Percentiles rank a stretch among this genome's conserved stretches.
These are phyloP conservation scores for Dissoconium aciculare DNA, from an alignment of 2,329 filamentous ascomycete genomes.

Conservation along the genomic window DNA sequence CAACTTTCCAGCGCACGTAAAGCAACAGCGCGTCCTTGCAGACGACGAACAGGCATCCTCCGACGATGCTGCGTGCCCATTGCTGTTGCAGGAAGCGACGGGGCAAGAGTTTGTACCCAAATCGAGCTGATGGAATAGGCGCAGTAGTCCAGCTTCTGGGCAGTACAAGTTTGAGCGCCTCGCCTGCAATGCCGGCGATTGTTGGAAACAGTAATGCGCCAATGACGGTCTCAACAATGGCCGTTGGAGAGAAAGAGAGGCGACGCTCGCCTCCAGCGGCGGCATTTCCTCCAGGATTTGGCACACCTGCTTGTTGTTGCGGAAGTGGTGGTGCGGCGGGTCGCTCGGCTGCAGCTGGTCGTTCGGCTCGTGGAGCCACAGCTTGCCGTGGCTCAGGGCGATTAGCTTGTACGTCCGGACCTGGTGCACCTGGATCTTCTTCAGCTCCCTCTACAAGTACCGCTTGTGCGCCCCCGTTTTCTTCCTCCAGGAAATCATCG, in stretches of 20 bases:
- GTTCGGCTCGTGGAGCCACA: slow-evolving; percentile 5
- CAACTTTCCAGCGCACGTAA: slow-evolving; percentile 41
- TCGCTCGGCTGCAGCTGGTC: slow-evolving; percentile 5
- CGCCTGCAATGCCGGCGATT: slow-evolving; percentile 65
- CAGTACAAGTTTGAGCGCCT: slow-evolving; percentile 52
- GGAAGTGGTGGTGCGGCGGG: no score
- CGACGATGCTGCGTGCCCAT: slow-evolving; percentile 80
- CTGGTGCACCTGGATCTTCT: slow-evolving; percentile 25
- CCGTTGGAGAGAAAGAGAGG: slow-evolving; percentile 38
- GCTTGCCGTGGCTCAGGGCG: slow-evolving; percentile 4
- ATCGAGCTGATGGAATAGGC: slow-evolving; percentile 15
- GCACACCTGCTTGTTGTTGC: slow-evolving; percentile 1
- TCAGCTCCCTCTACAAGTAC: slow-evolving; percentile 27
- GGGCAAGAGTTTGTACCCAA: slow-evolving; percentile 1
- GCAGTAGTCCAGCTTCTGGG: slow-evolving; percentile 51
- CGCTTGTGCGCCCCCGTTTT: slow-evolving; percentile 21
- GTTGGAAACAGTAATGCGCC: slow-evolving; percentile 67
- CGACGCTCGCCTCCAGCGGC: slow-evolving; percentile 21
- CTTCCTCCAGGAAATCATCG: slow-evolving; percentile 29
- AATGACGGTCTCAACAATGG: slow-evolving; percentile 45
- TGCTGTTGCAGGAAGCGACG: slow-evolving; percentile 53
- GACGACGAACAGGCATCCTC: slow-evolving; percentile 77
- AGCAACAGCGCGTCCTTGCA: slow-evolving; percentile 54
- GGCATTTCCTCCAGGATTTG: slow-evolving; percentile 12
- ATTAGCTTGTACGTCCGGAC: slow-evolving; percentile 8